Conservation (phyloP, 2,329 filamentous ascomycete species). For the Ustulina deusta region DNA sequence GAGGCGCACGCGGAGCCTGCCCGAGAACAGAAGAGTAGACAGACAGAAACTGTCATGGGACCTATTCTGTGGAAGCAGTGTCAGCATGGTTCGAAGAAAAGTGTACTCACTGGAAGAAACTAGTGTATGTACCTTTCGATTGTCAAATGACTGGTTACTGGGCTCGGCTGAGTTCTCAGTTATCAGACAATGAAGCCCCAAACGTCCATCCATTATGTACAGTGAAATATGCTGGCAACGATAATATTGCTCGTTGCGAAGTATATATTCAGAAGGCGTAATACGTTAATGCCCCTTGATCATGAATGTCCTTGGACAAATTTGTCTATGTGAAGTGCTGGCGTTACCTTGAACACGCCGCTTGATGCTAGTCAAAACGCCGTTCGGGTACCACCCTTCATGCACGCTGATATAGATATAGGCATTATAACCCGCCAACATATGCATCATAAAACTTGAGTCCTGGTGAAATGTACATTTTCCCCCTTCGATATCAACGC, state of each 20-base stretch:
- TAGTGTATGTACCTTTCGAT: neutral
- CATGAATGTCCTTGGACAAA: constrained; percentile 41
- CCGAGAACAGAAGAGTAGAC: neutral
- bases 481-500: constrained; percentile 44
- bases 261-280: constrained; percentile 49
- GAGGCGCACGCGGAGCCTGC: neutral
- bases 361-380: constrained; percentile 47
- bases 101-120: constrained; percentile 29
- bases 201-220: constrained; percentile 13
- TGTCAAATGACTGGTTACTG: constrained; percentile 19
- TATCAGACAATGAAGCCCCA: constrained; percentile 18
- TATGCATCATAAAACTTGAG: constrained; percentile 44
- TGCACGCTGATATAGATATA: constrained; percentile 41
- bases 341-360: constrained; percentile 45
- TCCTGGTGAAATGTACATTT: constrained; percentile 44
- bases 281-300: constrained; percentile 43
- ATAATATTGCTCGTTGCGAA: constrained; percentile 33
- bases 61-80: constrained; percentile 14
- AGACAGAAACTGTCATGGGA: neutral
- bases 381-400: constrained; percentile 36
- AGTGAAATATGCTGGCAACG: constrained; percentile 12
- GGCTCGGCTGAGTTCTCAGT: constrained; percentile 22
- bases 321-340: constrained; percentile 47
- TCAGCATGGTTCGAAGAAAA: neutral
- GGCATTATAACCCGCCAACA: constrained; percentile 41